Evolutionary conservation across 1,284 basidiomycete species (phyloP).

Genomic region (Papiliotrema fonsecae): DNA sequence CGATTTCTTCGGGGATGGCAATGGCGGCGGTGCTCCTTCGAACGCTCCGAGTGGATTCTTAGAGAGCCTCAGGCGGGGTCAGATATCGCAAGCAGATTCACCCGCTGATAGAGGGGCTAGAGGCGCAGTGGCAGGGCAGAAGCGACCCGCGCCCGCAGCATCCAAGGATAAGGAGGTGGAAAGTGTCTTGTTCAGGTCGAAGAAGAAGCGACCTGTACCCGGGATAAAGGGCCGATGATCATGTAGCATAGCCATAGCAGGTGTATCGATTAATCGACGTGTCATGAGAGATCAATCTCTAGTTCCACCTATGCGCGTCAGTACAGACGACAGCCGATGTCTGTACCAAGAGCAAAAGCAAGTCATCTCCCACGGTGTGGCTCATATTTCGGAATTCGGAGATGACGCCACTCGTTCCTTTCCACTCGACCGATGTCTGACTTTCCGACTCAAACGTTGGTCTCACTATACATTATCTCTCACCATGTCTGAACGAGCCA

Average conservation of each 20-base stretch:
- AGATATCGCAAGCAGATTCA: too few species aligned
- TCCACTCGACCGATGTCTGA: neutral
- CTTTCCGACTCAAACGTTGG: neutral
- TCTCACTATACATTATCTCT: neutral
- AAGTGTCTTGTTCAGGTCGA: too few species aligned
- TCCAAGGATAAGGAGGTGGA: too few species aligned
- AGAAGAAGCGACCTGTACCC: too few species aligned
- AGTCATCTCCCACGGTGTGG: neutral
- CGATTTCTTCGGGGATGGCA: conserved; percentile 12
- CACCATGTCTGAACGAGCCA: conserved; percentile 34
- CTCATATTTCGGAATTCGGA: neutral
- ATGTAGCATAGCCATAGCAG: too few species aligned
- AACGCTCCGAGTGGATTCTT: neutral
- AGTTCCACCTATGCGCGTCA: too few species aligned
- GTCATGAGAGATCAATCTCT: too few species aligned
- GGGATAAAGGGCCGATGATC: too few species aligned
- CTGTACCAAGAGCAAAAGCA: too few species aligned
- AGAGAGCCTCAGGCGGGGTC: neutral
- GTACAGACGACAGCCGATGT: too few species aligned
- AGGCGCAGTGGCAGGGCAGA: neutral
- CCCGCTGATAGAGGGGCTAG: neutral
- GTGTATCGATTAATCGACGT: too few species aligned
- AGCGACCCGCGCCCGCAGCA: neutral
- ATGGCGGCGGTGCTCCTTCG: too few species aligned
- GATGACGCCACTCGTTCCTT: neutral